Evolutionary conservation across 2,329 filamentous ascomycete genomes (phyloP).

Genomic region (Scortechinia acanthostroma): DNA sequence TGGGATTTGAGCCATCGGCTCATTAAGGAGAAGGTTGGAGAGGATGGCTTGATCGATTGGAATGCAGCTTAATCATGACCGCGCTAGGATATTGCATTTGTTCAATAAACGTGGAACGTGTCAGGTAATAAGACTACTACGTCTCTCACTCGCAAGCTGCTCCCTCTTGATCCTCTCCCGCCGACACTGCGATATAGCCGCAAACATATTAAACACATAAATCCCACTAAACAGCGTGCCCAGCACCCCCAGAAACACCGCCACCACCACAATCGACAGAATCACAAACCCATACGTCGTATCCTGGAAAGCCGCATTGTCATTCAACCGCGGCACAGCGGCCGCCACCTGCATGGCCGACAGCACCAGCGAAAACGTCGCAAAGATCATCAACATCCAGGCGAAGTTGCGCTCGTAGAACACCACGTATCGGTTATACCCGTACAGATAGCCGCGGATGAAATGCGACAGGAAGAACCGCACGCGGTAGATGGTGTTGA

Average conservation of each 20-base stretch:
- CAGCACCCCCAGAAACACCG: neutral
- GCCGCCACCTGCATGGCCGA: neutral
- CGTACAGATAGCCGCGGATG: conserved; percentile 1
- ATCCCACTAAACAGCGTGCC: neutral
- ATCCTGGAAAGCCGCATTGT: neutral
- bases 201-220: neutral
- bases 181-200: neutral
- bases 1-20: conserved; percentile 28
- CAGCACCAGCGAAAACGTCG: neutral
- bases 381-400: neutral
- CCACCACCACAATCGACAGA: neutral
- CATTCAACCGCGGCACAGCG: neutral
- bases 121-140: too few species aligned
- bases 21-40: conserved; percentile 28
- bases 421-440: neutral
- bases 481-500: neutral
- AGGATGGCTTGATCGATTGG: conserved; percentile 25
- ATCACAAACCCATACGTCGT: neutral
- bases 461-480: neutral
- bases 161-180: neutral
- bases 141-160: neutral
- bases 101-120: too few species aligned
- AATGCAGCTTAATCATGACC: conserved; percentile 8
- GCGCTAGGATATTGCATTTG: too few species aligned
- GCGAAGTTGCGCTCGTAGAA: neutral